Percentiles rank a stretch among this genome's conserved stretches.
Conservation (phyloP, 441 rosid species). For the Populus hybrid region DNA sequence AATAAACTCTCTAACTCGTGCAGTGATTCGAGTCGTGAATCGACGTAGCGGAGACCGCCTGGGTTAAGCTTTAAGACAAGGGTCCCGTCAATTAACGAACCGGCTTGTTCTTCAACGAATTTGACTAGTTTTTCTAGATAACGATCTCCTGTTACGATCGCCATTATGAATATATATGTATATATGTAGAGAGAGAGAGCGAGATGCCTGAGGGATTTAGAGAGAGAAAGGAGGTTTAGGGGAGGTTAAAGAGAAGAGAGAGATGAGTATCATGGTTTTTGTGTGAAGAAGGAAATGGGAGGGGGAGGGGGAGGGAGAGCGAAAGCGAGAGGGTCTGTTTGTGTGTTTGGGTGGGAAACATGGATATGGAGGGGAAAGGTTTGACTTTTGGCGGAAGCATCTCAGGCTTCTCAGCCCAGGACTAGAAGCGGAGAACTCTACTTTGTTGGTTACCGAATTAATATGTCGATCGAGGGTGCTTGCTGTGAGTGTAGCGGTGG, state of each 20-base stretch:
- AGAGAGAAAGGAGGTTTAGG: conserved; percentile 47
- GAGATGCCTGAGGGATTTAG: conserved; percentile 2
- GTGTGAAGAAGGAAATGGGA: neutral
- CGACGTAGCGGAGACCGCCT: conserved; percentile 90
- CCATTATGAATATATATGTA: conserved; percentile 33
- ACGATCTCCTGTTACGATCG: conserved; percentile 91
- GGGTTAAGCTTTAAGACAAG: conserved; percentile 81
- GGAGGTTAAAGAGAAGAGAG: conserved; percentile 34
- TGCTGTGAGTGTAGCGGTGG: too few species aligned
- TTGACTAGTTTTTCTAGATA: conserved; percentile 76
- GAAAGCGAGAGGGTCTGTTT: neutral
- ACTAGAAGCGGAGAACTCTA: too few species aligned
- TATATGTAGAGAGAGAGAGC: neutral
- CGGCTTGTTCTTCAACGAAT: conserved; percentile 73
- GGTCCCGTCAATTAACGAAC: conserved; percentile 61
- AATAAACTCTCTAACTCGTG: conserved; percentile 79
- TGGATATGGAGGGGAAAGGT: too few species aligned
- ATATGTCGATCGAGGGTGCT: too few species aligned
- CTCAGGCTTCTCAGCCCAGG: too few species aligned
- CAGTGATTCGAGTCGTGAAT: conserved; percentile 82
- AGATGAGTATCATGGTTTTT: conserved; percentile 20
- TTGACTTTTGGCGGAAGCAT: too few species aligned
- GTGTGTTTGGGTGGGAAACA: too few species aligned
- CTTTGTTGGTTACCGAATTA: too few species aligned
- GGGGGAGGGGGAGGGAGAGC: neutral